Evolutionary conservation across 1,284 basidiomycete species (phyloP).

Genomic region (Microbotryomycetes sp.): DNA sequence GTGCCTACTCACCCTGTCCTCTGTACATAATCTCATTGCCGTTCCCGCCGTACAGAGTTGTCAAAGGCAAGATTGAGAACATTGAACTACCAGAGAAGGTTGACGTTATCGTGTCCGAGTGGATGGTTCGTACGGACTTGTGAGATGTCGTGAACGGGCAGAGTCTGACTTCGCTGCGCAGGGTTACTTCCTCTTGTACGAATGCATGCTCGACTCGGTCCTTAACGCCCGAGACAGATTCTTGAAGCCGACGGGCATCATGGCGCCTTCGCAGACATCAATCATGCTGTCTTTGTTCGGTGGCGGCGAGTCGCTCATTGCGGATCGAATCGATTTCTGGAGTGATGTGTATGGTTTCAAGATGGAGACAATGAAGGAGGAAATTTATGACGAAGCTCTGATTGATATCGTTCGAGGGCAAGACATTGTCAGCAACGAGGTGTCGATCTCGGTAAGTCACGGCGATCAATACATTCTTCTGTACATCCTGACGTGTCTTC

Average conservation of each 20-base stretch:
- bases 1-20: slow-evolving; percentile 18
- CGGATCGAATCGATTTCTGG: slow-evolving; percentile 84
- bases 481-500: too few relatives aligned
- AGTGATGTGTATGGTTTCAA: slow-evolving; percentile 85
- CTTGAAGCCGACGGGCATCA: slow-evolving; percentile 64
- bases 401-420: slow-evolving; percentile 68
- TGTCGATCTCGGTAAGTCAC: slow-evolving; percentile 55
- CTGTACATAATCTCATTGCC: too few relatives aligned
- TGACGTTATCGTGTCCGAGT: slow-evolving; percentile 91
- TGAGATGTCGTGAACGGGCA: neutral
- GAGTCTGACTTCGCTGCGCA: slow-evolving; percentile 48
- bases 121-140: slow-evolving; percentile 61
- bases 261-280: slow-evolving; percentile 84
- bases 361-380: slow-evolving; percentile 64
- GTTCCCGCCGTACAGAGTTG: slow-evolving; percentile 50
- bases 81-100: slow-evolving; percentile 65
- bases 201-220: slow-evolving; percentile 96
- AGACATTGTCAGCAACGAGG: slow-evolving; percentile 61
- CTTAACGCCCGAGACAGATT: slow-evolving; percentile 78
- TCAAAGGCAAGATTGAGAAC: slow-evolving; percentile 81
- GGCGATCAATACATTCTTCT: neutral
- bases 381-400: slow-evolving; percentile 68
- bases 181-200: slow-evolving; percentile 56
- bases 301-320: slow-evolving; percentile 63
- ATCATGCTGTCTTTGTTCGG: slow-evolving; percentile 71